Evolutionary conservation across 2,329 filamentous ascomycete genomes (phyloP).

Genomic region (Aspergillus sp.): DNA sequence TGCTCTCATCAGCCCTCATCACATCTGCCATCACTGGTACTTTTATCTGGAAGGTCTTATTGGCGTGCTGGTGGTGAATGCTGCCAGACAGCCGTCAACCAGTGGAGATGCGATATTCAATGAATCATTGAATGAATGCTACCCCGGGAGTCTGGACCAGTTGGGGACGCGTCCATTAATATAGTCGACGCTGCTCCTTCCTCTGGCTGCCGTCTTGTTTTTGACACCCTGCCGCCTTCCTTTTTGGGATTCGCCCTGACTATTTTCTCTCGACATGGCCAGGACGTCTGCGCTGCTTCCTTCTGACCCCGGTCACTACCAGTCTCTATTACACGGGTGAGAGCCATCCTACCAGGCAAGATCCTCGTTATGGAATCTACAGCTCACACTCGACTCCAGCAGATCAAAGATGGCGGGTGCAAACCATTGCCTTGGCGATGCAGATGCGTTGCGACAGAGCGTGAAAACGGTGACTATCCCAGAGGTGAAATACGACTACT

Average conservation of each 20-base stretch:
- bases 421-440: slow-evolving; percentile 2
- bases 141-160: background rate
- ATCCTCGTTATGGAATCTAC: background rate
- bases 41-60: background rate
- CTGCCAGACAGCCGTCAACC: background rate
- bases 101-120: background rate
- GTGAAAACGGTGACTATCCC: slow-evolving; percentile 47
- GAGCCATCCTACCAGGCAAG: slow-evolving; percentile 13
- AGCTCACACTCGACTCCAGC: background rate
- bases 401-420: background rate
- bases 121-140: background rate
- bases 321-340: slow-evolving; percentile 55
- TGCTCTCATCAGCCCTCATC: background rate
- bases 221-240: background rate
- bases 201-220: no score
- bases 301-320: slow-evolving; percentile 53
- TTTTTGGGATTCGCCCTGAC: background rate
- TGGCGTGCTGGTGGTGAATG: background rate
- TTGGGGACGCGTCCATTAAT: no score
- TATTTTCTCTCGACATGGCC: background rate
- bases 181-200: no score
- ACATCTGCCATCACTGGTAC: background rate
- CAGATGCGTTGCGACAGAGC: slow-evolving; percentile 29
- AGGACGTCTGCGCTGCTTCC: slow-evolving; percentile 42
- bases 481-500: slow-evolving; percentile 52